Conservation (phyloP, 257 asterid species). For the Cinchona pubescens region DNA sequence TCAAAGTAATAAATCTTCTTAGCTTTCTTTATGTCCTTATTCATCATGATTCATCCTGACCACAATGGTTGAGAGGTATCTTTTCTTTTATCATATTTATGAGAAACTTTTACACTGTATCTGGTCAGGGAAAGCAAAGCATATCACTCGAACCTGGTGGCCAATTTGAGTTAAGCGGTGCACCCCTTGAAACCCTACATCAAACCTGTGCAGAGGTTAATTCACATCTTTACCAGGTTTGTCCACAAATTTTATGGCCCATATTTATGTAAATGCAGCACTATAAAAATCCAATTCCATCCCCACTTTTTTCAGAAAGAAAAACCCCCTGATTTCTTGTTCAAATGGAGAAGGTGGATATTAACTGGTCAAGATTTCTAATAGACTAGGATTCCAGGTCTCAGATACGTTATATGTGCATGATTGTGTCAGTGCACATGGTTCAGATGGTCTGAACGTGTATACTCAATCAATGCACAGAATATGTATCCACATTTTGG, state of each 20-base stretch:
- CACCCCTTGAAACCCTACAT: constrained; percentile 94
- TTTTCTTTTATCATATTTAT: neutral
- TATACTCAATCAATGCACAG: no score
- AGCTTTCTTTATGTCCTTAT: neutral
- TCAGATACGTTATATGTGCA: neutral
- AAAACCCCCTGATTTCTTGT: neutral
- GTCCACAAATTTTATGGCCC: constrained; percentile 14
- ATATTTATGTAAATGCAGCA: neutral
- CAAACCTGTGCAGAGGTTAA: constrained; percentile 98
- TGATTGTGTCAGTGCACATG: neutral
- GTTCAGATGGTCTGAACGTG: neutral
- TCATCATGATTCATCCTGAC: neutral
- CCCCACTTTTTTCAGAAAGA: no score
- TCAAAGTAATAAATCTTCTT: neutral
- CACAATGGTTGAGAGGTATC: neutral
- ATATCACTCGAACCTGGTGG: constrained; percentile 98
- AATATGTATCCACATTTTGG: neutral
- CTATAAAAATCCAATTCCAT: neutral
- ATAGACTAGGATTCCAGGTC: neutral
- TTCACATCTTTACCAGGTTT: constrained; percentile 92
- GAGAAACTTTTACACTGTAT: constrained; percentile 2
- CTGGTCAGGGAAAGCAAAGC: constrained; percentile 80
- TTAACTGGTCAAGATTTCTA: neutral
- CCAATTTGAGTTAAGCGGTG: constrained; percentile 98
- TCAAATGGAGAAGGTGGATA: neutral